phyloP scores from a whole-genome alignment of 257 asterid species.

The Leptodermis oblonga region DNA sequence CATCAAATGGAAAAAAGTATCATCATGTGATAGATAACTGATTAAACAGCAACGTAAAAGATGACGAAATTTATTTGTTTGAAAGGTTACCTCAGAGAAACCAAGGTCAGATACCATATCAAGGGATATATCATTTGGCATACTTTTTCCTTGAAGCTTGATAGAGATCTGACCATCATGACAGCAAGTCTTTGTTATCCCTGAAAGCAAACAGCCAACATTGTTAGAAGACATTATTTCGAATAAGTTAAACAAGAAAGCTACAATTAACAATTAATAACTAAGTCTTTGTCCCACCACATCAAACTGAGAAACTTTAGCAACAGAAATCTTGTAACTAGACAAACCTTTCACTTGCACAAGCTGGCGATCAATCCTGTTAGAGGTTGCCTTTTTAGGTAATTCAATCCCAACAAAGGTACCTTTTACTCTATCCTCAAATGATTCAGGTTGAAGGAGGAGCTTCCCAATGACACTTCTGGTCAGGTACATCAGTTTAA shows the following conservation, averaged over 20 bases:
- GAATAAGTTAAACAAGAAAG: neutral
- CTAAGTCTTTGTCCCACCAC: too few relatives aligned
- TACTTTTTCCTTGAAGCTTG: constrained; percentile 31
- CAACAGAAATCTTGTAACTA: neutral
- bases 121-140: too few relatives aligned
- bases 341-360: constrained; percentile 67
- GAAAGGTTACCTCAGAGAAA: constrained; percentile 37
- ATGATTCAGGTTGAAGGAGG: constrained; percentile 46
- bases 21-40: neutral
- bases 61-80: neutral
- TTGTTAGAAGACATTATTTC: too few relatives aligned
- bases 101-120: constrained; percentile 38
- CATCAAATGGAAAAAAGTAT: too few relatives aligned
- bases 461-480: constrained; percentile 50
- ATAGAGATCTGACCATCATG: constrained; percentile 27
- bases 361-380: constrained; percentile 40
- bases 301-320: neutral
- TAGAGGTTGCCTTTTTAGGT: constrained; percentile 28
- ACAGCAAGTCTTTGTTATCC: constrained; percentile 19
- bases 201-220: constrained; percentile 24
- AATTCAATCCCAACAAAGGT: constrained; percentile 52
- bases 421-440: constrained; percentile 60
- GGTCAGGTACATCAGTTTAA: constrained; percentile 65
- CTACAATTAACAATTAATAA: too few relatives aligned
- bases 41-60: neutral